phyloP scores from a whole-genome alignment of 202 grass and related monocot species.

The Schoenoplectus tabernaemontani region DNA sequence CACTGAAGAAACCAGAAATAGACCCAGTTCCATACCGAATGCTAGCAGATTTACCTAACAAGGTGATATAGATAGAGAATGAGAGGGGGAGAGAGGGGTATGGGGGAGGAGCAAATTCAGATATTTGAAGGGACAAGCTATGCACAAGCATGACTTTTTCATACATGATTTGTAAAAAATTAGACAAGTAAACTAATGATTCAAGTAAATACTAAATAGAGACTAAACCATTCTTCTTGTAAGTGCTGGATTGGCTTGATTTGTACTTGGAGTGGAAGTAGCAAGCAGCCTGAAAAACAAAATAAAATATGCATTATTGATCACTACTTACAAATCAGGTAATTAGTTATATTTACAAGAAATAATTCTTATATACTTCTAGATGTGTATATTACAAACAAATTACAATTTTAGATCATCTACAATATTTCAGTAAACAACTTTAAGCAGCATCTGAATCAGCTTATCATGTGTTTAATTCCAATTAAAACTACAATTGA shows the following conservation, averaged over 20 bases:
- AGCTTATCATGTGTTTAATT: not conserved
- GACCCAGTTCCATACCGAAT: conserved; percentile 44
- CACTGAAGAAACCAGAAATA: conserved; percentile 41
- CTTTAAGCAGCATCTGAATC: not conserved
- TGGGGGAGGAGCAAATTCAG: not conserved
- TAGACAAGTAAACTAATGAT: not conserved
- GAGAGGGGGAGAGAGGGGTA: not conserved
- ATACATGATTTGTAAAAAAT: not conserved
- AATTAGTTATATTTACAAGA: not conserved
- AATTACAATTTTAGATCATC: not conserved
- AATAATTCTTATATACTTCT: not conserved
- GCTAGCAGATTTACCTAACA: conserved; percentile 30
- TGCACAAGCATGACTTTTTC: not conserved
- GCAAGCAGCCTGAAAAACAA: conserved; percentile 29
- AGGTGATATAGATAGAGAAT: not conserved
- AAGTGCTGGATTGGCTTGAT: conserved; percentile 32
- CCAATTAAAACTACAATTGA: not conserved
- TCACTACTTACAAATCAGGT: not conserved
- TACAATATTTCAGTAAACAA: not conserved
- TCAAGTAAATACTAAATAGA: not conserved
- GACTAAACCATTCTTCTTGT: conserved; percentile 36
- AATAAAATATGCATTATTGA: not conserved
- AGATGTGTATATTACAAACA: not conserved
- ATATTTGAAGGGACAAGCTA: not conserved
- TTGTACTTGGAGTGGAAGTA: conserved; percentile 45